These are phyloP conservation scores for Crithidia bombi DNA, from an alignment of 208 protist genomes.

Conservation along the genomic window DNA sequence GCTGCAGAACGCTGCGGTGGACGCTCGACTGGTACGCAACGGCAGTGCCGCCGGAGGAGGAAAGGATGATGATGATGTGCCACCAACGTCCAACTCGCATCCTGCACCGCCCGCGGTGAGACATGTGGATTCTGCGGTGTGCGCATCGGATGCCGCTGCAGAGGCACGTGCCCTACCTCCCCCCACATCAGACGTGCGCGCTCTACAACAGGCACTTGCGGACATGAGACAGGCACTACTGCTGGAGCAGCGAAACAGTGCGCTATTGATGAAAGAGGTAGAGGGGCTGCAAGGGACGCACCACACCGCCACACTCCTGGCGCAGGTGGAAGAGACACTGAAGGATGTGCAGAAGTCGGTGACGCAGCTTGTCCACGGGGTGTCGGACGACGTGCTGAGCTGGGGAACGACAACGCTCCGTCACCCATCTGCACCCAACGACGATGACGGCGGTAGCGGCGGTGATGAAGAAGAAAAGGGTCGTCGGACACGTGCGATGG, in stretches of 20 bases:
- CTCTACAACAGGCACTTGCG: neutral
- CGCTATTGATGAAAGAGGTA: constrained; percentile 16
- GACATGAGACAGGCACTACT: neutral
- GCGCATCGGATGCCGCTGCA: neutral
- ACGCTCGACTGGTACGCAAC: neutral
- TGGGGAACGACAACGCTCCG: neutral
- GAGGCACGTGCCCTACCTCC: neutral
- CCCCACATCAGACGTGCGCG: neutral
- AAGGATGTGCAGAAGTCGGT: constrained; percentile 5
- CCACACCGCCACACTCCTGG: constrained; percentile 5
- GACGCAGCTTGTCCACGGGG: constrained; percentile 5
- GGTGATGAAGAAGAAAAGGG: neutral
- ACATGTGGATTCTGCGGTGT: neutral
- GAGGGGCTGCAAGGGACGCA: constrained; percentile 13
- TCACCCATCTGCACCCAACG: too few species aligned
- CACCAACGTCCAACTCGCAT: neutral
- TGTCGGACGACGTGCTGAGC: constrained; percentile 4
- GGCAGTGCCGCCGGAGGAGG: neutral
- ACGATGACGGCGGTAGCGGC: neutral
- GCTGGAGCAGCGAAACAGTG: constrained; percentile 10
- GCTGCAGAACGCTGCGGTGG: neutral
- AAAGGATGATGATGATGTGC: neutral
- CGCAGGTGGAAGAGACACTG: neutral
- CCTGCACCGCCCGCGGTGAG: neutral
- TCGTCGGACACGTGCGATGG: neutral